Evolutionary conservation across 2,329 filamentous ascomycete genomes (phyloP).

Genomic region (Penicillium corylophilum): DNA sequence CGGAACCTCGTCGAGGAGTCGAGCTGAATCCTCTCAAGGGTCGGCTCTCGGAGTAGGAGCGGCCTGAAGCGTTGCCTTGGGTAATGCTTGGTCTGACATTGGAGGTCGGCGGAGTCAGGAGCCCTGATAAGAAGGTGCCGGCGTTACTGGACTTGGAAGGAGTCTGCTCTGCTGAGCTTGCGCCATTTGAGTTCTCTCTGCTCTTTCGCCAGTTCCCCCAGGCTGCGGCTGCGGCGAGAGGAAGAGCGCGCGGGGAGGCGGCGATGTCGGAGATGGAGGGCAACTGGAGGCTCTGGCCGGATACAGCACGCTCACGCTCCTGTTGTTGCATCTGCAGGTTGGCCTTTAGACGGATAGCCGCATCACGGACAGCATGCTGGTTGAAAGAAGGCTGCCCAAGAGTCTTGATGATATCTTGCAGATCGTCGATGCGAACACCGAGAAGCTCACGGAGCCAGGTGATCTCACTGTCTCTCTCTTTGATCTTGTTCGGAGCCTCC

Average conservation of each 20-base stretch:
- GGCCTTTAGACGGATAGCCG: slow-evolving; percentile 86
- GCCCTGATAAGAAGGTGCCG: slow-evolving; percentile 68
- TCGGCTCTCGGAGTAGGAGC: slow-evolving; percentile 36
- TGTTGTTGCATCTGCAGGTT: slow-evolving; percentile 98
- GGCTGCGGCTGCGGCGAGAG: slow-evolving; percentile 88
- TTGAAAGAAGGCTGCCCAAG: slow-evolving; percentile 75
- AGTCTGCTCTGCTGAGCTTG: slow-evolving; percentile 46
- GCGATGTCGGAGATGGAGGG: slow-evolving; percentile 74
- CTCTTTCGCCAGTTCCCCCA: slow-evolving; percentile 91
- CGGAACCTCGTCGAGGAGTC: slow-evolving; percentile 30
- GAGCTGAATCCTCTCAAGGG: slow-evolving; percentile 34
- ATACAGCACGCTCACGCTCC: slow-evolving; percentile 81
- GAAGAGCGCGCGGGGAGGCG: slow-evolving; percentile 72
- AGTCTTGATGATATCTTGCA: slow-evolving; percentile 84
- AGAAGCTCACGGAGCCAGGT: slow-evolving; percentile 92
- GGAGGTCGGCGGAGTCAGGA: slow-evolving; percentile 86
- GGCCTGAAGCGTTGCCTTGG: slow-evolving; percentile 35
- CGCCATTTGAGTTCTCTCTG: slow-evolving; percentile 50
- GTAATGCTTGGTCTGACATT: slow-evolving; percentile 63
- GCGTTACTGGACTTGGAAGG: slow-evolving; percentile 60
- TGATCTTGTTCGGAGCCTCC: slow-evolving; percentile 76
- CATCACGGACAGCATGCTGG: slow-evolving; percentile 76
- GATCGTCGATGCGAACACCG: slow-evolving; percentile 82
- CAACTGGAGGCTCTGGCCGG: slow-evolving; percentile 66
- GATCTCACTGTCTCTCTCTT: slow-evolving; percentile 91